Conservation (phyloP, 805 yeast species). For the Cyberlindnera petersonii region DNA sequence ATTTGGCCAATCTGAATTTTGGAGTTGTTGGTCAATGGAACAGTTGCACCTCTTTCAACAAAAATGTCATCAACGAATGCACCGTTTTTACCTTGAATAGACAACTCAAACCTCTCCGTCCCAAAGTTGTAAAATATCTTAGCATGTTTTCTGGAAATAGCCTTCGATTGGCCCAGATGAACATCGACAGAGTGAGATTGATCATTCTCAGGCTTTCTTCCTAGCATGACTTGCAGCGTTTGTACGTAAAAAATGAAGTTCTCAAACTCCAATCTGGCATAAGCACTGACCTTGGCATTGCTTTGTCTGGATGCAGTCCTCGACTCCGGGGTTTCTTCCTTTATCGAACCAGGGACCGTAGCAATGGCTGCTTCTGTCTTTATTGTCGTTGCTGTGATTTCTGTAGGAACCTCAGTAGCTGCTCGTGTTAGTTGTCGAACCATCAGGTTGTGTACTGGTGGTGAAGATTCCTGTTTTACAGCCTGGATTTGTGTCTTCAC, state of each 20-base stretch:
- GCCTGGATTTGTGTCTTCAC: slow-evolving; percentile 1
- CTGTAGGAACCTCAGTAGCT: no score
- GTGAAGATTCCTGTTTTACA: slow-evolving; percentile 5
- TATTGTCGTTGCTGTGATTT: background rate
- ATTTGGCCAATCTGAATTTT: slow-evolving; percentile 92
- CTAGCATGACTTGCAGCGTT: slow-evolving; percentile 88
- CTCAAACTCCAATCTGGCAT: slow-evolving; percentile 83
- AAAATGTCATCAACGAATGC: slow-evolving; percentile 92
- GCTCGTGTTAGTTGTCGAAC: slow-evolving; percentile 2
- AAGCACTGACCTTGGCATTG: slow-evolving; percentile 40
- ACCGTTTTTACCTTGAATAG: slow-evolving; percentile 92
- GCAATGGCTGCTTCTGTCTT: slow-evolving; percentile 17
- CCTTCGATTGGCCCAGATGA: slow-evolving; percentile 87
- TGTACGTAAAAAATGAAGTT: slow-evolving; percentile 93
- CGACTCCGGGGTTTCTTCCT: slow-evolving; percentile 5
- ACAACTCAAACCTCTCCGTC: slow-evolving; percentile 87
- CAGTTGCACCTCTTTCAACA: slow-evolving; percentile 87
- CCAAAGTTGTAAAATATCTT: slow-evolving; percentile 96
- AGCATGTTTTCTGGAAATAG: slow-evolving; percentile 91
- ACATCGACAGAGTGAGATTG: slow-evolving; percentile 77
- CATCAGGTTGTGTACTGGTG: background rate
- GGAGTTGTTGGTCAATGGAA: slow-evolving; percentile 76
- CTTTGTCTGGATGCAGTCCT: slow-evolving; percentile 8
- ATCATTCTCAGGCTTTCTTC: slow-evolving; percentile 80
- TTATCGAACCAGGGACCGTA: slow-evolving; percentile 15